Evolutionary conservation across 805 yeast genomes (phyloP).

Genomic region (Candida takata): DNA sequence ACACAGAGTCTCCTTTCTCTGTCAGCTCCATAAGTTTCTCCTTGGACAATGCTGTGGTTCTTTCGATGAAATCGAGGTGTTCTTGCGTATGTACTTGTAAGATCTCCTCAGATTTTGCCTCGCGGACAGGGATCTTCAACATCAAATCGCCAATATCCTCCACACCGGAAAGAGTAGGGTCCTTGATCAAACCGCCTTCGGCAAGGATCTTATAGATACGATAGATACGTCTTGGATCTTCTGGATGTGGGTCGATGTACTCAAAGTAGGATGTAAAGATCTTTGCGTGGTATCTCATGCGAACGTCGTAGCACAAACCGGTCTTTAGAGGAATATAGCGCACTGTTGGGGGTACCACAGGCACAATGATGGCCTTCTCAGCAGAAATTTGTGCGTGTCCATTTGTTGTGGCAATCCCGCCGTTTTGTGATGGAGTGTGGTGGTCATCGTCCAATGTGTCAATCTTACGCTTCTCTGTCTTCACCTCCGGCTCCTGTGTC

Average conservation of each 20-base stretch:
- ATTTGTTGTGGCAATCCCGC: conserved; percentile 1
- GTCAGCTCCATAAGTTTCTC: conserved; percentile 76
- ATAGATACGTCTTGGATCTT: conserved; percentile 94
- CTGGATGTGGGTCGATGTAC: conserved; percentile 98
- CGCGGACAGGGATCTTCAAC: conserved; percentile 86
- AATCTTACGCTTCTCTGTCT: conserved; percentile 18
- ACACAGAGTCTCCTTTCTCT: conserved; percentile 89
- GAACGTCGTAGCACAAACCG: conserved; percentile 90
- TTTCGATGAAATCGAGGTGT: conserved; percentile 68
- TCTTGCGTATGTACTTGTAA: conserved; percentile 76
- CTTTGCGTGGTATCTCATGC: conserved; percentile 97
- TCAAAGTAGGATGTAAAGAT: conserved; percentile 87
- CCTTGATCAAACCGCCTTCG: conserved; percentile 84
- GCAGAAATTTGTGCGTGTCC: not conserved
- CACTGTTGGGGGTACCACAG: conserved; percentile 58
- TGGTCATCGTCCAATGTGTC: conserved; percentile 18
- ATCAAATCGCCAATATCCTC: conserved; percentile 80
- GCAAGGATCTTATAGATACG: conserved; percentile 90
- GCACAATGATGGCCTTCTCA: conserved; percentile 41
- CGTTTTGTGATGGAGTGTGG: not conserved
- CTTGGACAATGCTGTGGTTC: conserved; percentile 70
- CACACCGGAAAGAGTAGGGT: conserved; percentile 58
- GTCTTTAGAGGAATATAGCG: conserved; percentile 74
- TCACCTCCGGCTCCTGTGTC: not conserved
- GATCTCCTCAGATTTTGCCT: conserved; percentile 82